Base-by-base conservation (phyloP, 164 flowering plant species). In the Sextonia rubra region DNA sequence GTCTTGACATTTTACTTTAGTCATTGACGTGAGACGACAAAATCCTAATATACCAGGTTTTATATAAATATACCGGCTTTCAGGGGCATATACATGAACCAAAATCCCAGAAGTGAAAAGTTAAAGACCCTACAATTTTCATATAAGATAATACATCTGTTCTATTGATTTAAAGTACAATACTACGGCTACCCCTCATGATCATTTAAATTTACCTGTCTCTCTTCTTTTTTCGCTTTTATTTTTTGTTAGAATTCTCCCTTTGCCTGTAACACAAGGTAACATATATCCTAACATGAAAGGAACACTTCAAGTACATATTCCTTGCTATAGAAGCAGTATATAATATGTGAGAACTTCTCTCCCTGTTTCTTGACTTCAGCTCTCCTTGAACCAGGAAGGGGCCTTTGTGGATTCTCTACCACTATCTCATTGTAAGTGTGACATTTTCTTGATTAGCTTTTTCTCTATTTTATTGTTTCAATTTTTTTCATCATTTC, bases 181-280 rank as follows among this genome's bases (percentile, higher is more conserved):
- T 15, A 27, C 17, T 18, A 15, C 37, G 18, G 20, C 68, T 29
- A 2, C 18, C 20, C 22, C 68, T 15, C 9, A 30, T 4, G 22
- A 30, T 64, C 68, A 4, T 66, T 44, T 32, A 2, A 2, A 6
- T 66, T 37, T 37, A 15, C 26, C 55, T 44, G 18, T 32, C 32
- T 32, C 52, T 29, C 20, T 12, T 26, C 29, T 62, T 30, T 12
- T 12, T 64, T 30, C 47, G 0, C 15, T 66, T 66, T 64, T 27
- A 20, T 6, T 14, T 27, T 2, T 27, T 64, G 17, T 17, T n/a
- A 26, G 9, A 64, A 61, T 24, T 47, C 44, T 64, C 22, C 7
- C 68, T 64, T 64, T 64, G 47, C 68, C 55, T 44, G 14, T 14
- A 37, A 37, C 32, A n/a, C 52, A 66, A 32, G 69, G 69, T 6